phyloP scores from a whole-genome alignment of 495 filamentous ascomycete species.

The Trichoderma asperelloides region DNA sequence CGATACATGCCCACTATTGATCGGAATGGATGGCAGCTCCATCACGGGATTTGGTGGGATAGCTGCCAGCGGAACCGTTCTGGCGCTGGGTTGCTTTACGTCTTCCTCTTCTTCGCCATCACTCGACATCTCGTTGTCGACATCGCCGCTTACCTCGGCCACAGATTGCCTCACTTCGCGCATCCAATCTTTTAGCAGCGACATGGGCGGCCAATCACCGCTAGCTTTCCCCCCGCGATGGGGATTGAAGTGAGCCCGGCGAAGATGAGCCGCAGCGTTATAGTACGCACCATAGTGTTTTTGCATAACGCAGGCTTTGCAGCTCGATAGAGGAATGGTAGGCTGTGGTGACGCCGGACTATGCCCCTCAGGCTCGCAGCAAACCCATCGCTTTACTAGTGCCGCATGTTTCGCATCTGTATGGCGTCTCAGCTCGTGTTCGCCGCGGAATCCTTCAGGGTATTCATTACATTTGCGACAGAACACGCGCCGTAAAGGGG shows the following conservation, averaged over 20 bases:
- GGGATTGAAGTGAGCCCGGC: constrained; percentile 78
- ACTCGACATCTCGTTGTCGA: constrained; percentile 32
- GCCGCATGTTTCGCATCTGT: constrained; percentile 69
- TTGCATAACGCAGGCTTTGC: constrained; percentile 72
- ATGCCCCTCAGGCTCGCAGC: constrained; percentile 36
- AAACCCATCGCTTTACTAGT: constrained; percentile 73
- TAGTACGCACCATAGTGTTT: constrained; percentile 95
- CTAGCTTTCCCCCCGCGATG: constrained; percentile 77
- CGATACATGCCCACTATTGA: background rate
- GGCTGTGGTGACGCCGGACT: constrained; percentile 40
- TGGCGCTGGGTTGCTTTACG: constrained; percentile 16
- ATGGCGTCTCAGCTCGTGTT: constrained; percentile 87
- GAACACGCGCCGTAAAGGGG: constrained; percentile 65
- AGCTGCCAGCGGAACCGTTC: constrained; percentile 28
- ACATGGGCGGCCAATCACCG: constrained; percentile 78
- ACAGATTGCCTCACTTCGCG: constrained; percentile 52
- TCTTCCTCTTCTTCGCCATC: constrained; percentile 40
- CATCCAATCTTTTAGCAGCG: constrained; percentile 81
- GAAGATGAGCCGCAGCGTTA: constrained; percentile 88
- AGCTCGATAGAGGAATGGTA: constrained; percentile 66
- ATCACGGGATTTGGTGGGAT: constrained; percentile 30
- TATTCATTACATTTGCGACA: constrained; percentile 72
- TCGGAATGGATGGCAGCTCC: constrained; percentile 24
- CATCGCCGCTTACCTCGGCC: constrained; percentile 15
- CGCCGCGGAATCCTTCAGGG: constrained; percentile 84